Evolutionary conservation across 495 filamentous ascomycete species (phyloP), one percentile per base, ranked within the genome.

Genomic region (Aspergillus egyptiacus): DNA sequence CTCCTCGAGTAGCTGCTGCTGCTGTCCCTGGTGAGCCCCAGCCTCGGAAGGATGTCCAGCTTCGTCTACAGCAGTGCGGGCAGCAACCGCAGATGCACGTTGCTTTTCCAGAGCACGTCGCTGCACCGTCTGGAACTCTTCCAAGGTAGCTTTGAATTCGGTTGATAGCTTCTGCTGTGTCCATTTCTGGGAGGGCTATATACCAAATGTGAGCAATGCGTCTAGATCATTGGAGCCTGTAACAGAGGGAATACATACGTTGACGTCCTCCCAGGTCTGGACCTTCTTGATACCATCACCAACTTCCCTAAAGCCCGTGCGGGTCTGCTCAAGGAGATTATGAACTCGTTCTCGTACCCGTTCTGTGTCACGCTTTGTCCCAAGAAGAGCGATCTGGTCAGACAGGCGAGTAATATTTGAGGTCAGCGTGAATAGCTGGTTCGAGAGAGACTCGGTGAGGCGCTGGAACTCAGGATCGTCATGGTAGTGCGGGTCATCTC

Each of bases 391-490:
- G 46, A 99, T 79, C 59, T 99, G 86, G 48, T 80, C 80, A 32
- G 79, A 84, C 5, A 99, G 73, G 23, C 81, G 80, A 47, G 85
- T 81, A 56, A 95, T 89, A 63, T 93, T 94, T 33, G 83, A 82
- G 17, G 89, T 95, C 45, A 99, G 77, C 20, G 76, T 78, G 66
- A 96, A 95, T 19, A 99, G 76, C 66, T 89, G 83, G 59, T 87
- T 83, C 58, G 84, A 91, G 40, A 97, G 79, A 18, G 81, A 76
- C 59, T 87, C 82, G 51, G 89, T 87, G 53, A 94, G 78, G 15
- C 75, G 75, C 54, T 84, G 76, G 78, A 97, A 99, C 55, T 93
- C 90, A 35, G 94, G 94, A 62, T 96, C 91, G 70, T 99, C 93
- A 54, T 71, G 72, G 60, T 84, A 86, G 38, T 80, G 67, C 53